phyloP scores from a whole-genome alignment of 768 basidiomycete genomes.

The Lactifluus rugatus region DNA sequence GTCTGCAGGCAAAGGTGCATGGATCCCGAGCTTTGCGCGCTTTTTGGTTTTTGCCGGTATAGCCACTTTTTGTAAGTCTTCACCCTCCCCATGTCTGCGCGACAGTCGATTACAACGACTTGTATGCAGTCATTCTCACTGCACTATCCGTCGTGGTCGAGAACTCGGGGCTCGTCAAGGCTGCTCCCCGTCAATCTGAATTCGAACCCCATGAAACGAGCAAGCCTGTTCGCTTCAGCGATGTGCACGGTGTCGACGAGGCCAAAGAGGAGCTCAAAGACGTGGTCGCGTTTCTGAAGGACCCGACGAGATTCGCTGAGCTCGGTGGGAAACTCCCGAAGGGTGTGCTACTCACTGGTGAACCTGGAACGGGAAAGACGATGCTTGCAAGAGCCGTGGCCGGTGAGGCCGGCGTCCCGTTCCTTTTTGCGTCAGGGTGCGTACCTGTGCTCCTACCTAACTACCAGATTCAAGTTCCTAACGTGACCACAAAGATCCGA shows the following conservation, averaged over 20 bases:
- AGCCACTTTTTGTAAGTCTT: conserved; percentile 54
- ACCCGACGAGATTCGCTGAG: conserved; percentile 80
- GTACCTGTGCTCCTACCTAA: neutral
- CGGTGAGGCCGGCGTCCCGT: conserved; percentile 95
- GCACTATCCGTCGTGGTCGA: conserved; percentile 84
- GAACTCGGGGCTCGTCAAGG: conserved; percentile 88
- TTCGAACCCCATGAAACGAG: conserved; percentile 79
- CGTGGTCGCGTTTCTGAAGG: conserved; percentile 89
- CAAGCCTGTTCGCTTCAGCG: conserved; percentile 72
- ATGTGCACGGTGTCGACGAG: conserved; percentile 97
- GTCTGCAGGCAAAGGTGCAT: conserved; percentile 53
- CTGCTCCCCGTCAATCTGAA: conserved; percentile 68
- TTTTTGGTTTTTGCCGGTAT: conserved; percentile 49
- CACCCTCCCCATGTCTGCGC: neutral
- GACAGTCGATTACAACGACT: neutral
- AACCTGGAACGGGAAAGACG: conserved; percentile 95
- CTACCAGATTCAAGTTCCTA: neutral
- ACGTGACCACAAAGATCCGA: conserved; percentile 50
- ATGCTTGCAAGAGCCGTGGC: conserved; percentile 96
- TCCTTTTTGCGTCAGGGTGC: conserved; percentile 88
- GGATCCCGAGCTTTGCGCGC: conserved; percentile 52
- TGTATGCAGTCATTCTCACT: conserved; percentile 60
- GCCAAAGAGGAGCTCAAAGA: conserved; percentile 93
- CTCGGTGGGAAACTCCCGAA: conserved; percentile 93
- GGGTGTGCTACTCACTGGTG: conserved; percentile 84